Percentiles rank a stretch among this genome's conserved stretches.
Conservation (phyloP, 2,329 filamentous ascomycete species). For the Fonsecaea nubica region DNA sequence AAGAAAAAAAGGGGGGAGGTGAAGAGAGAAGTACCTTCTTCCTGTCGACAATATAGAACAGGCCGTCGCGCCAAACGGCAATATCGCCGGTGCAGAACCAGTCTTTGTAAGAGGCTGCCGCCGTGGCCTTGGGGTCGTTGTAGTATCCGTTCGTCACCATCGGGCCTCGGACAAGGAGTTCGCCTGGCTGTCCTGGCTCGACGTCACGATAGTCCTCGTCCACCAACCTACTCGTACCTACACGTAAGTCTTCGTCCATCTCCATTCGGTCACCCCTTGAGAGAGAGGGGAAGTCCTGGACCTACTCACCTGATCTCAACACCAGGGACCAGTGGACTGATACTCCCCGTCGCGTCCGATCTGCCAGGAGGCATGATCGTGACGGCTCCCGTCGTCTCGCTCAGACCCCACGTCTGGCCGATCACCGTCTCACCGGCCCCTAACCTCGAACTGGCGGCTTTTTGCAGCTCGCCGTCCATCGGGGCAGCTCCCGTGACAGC, state of each 20-base stretch:
- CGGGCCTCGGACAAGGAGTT: constrained; percentile 54
- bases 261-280: no score
- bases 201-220: constrained; percentile 33
- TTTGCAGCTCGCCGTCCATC: constrained; percentile 61
- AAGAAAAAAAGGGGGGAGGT: no score
- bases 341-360: no score
- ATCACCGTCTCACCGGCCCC: constrained; percentile 48
- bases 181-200: constrained; percentile 7
- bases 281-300: no score
- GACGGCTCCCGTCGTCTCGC: constrained; percentile 59
- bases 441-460: constrained; percentile 58
- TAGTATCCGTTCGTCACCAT: constrained; percentile 62
- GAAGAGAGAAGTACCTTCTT: constrained; percentile 42
- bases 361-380: constrained; percentile 45
- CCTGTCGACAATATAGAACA: constrained; percentile 61
- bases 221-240: constrained; percentile 40
- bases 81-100: neutral
- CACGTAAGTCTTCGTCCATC: no score
- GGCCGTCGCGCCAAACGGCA: constrained; percentile 64
- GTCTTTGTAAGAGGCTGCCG: constrained; percentile 69
- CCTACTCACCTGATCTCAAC: no score
- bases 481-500: constrained; percentile 64
- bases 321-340: no score
- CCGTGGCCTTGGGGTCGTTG: constrained; percentile 59
- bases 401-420: constrained; percentile 60